Base-by-base conservation (phyloP, 306 rosid species). In the Lathyrus aphaca region DNA sequence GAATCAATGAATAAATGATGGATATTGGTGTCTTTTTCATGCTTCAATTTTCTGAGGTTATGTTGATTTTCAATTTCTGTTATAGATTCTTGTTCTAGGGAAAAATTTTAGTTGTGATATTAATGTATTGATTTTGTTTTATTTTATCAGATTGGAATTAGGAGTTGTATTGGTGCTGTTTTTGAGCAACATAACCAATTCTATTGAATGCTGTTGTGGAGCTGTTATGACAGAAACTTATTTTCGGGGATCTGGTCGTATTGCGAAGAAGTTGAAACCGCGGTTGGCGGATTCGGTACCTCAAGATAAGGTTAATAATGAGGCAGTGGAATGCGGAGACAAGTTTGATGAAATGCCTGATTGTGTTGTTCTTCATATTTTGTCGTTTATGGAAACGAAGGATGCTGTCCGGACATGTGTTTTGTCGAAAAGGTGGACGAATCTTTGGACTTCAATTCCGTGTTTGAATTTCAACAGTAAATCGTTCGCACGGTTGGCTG, bases 321-420 rank as follows among this genome's bases (percentile, higher is more conserved):
- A 50, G 35, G 70, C 21, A n/a, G 74, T 32, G 19, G 76, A 71
- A 55, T 7, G 66, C 29, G 69, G 56, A 58, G 86, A 79, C 75
- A 55, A 64, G 32, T 61, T 78, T 38, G 54, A 71, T 55, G 74
- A 78, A 25, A 8, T 82, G 21, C 86, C 81, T 1, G 83, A 79
- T 50, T 53, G 73, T 55, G 60, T 82, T 23, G 25, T 79, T 6
- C 83, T 61, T 67, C 86, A 79, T 45, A 79, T 75, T 17, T 71
- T 82, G 69, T 82, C 86, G 2, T 75, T 71, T 30, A 19, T 82
- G 86, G 86, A 82, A 40, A 79, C 86, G 4, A 82, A 82, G 66
- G 83, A 78, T 21, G 76, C 86, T 11, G 68, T 79, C 23, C 68
- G 17, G 42, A 82, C 86, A 27, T 27, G 71, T 49, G 74, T 80